Base-by-base conservation (phyloP, 1,139 yeast species). In the Suhomyces coccinellae region DNA sequence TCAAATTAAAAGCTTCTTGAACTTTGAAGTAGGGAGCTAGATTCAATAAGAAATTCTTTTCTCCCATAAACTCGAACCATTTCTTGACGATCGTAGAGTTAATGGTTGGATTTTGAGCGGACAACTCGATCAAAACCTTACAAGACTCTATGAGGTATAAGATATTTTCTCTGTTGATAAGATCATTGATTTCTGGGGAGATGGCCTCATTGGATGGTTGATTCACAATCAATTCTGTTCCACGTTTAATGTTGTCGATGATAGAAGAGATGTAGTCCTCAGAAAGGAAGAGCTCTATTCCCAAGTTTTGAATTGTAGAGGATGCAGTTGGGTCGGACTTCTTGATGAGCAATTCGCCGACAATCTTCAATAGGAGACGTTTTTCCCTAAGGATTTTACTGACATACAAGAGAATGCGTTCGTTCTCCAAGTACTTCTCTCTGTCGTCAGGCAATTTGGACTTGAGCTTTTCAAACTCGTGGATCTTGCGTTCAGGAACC, bases 41-140 rank as follows among this genome's bases (percentile, higher is more conserved):
- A 2, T 55, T 45, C 30, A 63, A 48, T 24, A 76, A 67, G 52
- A 73, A 80, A 37, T 67, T 66, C 2, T 75, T 70, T 5, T 65
- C 57, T 13, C 68, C 63, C 74, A 82, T 71, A 20, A 81, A 63
- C 6, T 67, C 56, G 51, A 85, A 83, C 96, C 96, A 88, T 10
- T 66, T 57, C 2, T 60, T 46, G 1, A 80, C 74, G 1, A 57
- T 49, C 48, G 59, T 32, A 49, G 59, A 50, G 43, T 67, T 46
- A 52, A 71, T 54, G 43, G 66, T 56, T 46, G 73, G 59, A 54
- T 69, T 59, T 38, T 63, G 63, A 54, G 71, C 45, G 49, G 70
- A 48, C 49, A 75, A 48, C 56, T 75, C 77, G 15, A 73, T 63
- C 32, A 82, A 57, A 1, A 80, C 66, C 48, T 79, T 80, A 42